A percentile compares a stretch with the other conserved stretches of the same genome.
Conservation (phyloP, 805 yeast species). For the Cyberlindnera mississippiensis region DNA sequence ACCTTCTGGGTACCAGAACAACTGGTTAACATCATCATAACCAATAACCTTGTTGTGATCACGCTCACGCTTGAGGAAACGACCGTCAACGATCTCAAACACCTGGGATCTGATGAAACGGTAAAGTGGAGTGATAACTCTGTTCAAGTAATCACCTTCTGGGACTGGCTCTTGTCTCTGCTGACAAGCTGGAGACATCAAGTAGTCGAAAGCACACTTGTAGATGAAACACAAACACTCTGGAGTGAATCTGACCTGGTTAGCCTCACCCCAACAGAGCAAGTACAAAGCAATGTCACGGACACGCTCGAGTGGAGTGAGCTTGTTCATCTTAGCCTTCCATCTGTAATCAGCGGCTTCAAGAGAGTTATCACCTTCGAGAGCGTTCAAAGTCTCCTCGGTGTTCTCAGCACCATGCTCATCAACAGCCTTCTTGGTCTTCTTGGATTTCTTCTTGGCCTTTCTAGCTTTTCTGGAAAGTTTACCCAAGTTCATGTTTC, state of each 20-base stretch:
- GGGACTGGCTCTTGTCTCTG: constrained; percentile 80
- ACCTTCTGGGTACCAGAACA: constrained; percentile 99
- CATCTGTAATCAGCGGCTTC: constrained; percentile 81
- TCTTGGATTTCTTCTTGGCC: constrained; percentile 76
- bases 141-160: constrained; percentile 84
- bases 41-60: constrained; percentile 82
- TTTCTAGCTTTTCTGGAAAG: constrained; percentile 74
- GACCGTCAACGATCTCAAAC: constrained; percentile 76
- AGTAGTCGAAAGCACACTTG: constrained; percentile 91
- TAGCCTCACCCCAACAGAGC: constrained; percentile 86
- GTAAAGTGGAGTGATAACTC: constrained; percentile 89
- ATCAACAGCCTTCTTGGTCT: constrained; percentile 65
- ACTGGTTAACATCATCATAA: constrained; percentile 97
- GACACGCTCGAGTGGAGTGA: constrained; percentile 74
- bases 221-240: constrained; percentile 91
- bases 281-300: constrained; percentile 74
- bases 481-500: constrained; percentile 76
- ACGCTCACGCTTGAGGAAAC: constrained; percentile 78
- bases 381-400: constrained; percentile 53
- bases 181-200: constrained; percentile 85
- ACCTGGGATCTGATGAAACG: constrained; percentile 76
- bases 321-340: constrained; percentile 73
- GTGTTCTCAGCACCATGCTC: constrained; percentile 57
- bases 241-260: constrained; percentile 88
- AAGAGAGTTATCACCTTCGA: constrained; percentile 80